Evolutionary conservation across 306 rosid genomes (phyloP).

Genomic region (Rubus parviflorus): DNA sequence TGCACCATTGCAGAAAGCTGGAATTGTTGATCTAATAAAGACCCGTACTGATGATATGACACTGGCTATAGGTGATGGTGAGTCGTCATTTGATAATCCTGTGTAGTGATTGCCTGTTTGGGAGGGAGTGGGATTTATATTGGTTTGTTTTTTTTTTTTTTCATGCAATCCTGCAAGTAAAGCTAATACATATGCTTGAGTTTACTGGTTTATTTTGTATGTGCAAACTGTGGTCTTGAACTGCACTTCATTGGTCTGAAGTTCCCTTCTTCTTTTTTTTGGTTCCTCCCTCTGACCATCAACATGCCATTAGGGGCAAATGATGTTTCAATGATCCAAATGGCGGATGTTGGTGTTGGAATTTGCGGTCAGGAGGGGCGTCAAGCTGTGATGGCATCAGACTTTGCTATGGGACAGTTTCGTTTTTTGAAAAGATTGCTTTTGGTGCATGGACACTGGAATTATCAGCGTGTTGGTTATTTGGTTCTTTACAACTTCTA

Average conservation of each 20-base stretch:
- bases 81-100: slow-evolving; percentile 17
- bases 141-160: background rate
- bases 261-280: background rate
- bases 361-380: slow-evolving; percentile 99
- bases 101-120: background rate
- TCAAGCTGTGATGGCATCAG: slow-evolving; percentile 99
- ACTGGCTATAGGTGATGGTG: slow-evolving; percentile 96
- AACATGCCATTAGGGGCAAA: slow-evolving; percentile 74
- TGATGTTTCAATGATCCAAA: slow-evolving; percentile 99
- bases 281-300: background rate
- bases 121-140: background rate
- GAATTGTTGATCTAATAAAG: slow-evolving; percentile 91
- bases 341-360: slow-evolving; percentile 99
- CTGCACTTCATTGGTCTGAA: background rate
- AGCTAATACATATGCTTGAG: background rate
- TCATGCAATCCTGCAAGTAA: background rate
- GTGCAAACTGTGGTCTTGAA: background rate
- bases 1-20: slow-evolving; percentile 98
- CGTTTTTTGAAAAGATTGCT: slow-evolving; percentile 76
- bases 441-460: slow-evolving; percentile 98
- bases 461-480: slow-evolving; percentile 96
- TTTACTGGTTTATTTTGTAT: slow-evolving; percentile 10
- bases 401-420: slow-evolving; percentile 99
- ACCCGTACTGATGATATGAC: slow-evolving; percentile 96
- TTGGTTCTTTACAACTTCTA: slow-evolving; percentile 93